Conservation (phyloP, 2,329 filamentous ascomycete species). For the Sporothrix pallida region DNA sequence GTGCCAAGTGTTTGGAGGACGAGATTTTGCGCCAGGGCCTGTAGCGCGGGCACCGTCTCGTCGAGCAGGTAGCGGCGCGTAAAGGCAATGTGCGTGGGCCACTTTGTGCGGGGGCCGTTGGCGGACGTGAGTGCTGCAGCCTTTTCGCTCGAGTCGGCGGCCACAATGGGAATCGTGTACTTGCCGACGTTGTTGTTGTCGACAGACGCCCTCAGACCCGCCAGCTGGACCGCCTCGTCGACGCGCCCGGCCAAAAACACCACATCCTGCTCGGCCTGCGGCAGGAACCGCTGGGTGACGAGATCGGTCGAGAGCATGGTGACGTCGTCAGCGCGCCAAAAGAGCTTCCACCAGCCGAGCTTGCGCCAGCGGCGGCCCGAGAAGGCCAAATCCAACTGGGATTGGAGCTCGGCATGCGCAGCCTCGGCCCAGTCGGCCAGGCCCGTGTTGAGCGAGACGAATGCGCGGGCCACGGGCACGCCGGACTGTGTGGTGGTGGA, state of each 20-base stretch:
- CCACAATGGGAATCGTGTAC: slow-evolving; percentile 41
- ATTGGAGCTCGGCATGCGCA: slow-evolving; percentile 82
- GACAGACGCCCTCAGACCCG: slow-evolving; percentile 30
- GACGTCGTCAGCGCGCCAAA: slow-evolving; percentile 94
- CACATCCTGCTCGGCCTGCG: slow-evolving; percentile 77
- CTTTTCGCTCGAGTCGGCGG: neutral
- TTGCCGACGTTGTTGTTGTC: slow-evolving; percentile 27
- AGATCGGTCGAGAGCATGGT: slow-evolving; percentile 82
- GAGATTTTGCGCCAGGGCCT: slow-evolving; percentile 74
- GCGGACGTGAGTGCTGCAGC: slow-evolving; percentile 1
- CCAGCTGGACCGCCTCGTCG: slow-evolving; percentile 40
- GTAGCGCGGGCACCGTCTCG: slow-evolving; percentile 72
- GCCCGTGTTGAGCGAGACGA: slow-evolving; percentile 59
- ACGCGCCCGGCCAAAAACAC: slow-evolving; percentile 78
- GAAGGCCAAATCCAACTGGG: slow-evolving; percentile 79
- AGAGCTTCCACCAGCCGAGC: slow-evolving; percentile 90
- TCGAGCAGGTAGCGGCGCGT: slow-evolving; percentile 70
- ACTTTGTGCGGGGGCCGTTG: slow-evolving; percentile 50
- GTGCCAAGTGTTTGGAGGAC: slow-evolving; percentile 78
- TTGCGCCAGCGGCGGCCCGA: slow-evolving; percentile 77
- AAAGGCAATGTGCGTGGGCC: slow-evolving; percentile 76
- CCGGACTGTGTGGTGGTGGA: slow-evolving; percentile 35
- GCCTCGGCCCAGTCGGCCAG: slow-evolving; percentile 77
- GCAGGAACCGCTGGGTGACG: slow-evolving; percentile 76
- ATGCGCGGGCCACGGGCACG: slow-evolving; percentile 45